Conservation (phyloP, 495 filamentous ascomycete genomes). For the Polyplosphaeria fusca region DNA sequence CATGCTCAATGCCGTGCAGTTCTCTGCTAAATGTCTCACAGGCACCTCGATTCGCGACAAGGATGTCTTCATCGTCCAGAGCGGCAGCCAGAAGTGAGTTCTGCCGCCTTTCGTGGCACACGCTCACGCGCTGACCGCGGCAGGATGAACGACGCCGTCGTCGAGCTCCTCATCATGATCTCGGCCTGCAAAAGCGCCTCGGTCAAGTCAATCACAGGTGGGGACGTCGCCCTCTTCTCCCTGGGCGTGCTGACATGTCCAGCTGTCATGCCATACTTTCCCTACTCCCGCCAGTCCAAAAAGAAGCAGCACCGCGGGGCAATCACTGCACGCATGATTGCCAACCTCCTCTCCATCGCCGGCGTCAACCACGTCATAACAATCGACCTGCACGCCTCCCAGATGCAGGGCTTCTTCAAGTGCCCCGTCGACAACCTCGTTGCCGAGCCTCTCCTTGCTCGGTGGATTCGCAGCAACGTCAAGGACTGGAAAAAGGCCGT, state of each 20-base stretch:
- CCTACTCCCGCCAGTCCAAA: slow-evolving; percentile 97
- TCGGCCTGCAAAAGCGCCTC: slow-evolving; percentile 97
- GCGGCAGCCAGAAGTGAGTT: slow-evolving; percentile 72
- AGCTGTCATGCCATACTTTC: slow-evolving; percentile 99
- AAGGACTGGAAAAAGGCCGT: slow-evolving; percentile 85
- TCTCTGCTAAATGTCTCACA: slow-evolving; percentile 16
- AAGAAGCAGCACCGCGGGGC: slow-evolving; percentile 97
- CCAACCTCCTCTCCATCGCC: slow-evolving; percentile 87
- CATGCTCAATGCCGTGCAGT: neutral
- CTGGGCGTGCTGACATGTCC: slow-evolving; percentile 11
- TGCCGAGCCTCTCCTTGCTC: slow-evolving; percentile 91
- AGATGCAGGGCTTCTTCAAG: slow-evolving; percentile 99
- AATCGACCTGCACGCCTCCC: slow-evolving; percentile 83
- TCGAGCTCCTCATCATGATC: slow-evolving; percentile 98
- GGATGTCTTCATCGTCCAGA: slow-evolving; percentile 98
- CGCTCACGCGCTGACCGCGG: slow-evolving; percentile 11
- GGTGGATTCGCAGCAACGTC: slow-evolving; percentile 90
- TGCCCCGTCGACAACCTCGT: slow-evolving; percentile 97
- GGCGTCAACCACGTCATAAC: slow-evolving; percentile 97
- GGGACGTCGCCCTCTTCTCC: slow-evolving; percentile 29
- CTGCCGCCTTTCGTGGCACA: neutral
- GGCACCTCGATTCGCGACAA: slow-evolving; percentile 88
- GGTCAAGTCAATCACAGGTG: slow-evolving; percentile 95
- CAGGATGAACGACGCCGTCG: slow-evolving; percentile 92
- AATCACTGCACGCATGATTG: slow-evolving; percentile 94